Base-by-base conservation (phyloP, 2,329 filamentous ascomycete species). In the Periconia sp. region DNA sequence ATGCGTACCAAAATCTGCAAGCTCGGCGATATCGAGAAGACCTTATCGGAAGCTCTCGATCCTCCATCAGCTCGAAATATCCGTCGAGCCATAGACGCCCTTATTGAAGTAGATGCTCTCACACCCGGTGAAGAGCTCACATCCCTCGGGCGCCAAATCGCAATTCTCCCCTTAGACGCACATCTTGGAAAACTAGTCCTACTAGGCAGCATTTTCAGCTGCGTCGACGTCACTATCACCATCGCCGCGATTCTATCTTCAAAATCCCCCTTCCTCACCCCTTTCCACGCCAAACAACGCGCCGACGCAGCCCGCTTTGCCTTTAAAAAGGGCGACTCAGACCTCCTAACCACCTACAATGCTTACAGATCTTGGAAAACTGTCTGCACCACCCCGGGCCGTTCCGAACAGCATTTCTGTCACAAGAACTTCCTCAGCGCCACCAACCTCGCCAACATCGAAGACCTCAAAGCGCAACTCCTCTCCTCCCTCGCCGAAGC, bases 1-100 rank as follows among this genome's bases (percentile, higher is more conserved):
- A 92, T 99, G 70, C 87, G 94, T 9, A 92, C 97, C 60, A 99
- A 99, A 76, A 96, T 97, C 44, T 99, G 93, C 79, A 96, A 95
- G 68, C 84, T 99, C 42, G 94, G 94, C 11, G 88, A 91, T 41
- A 96, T 97, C 50, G 93, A 97, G 70, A 85, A 93, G 63, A 97
- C 92, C 0, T 81, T 99, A 10, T 84, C 89, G 19, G 86, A 92
- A 72, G 94, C 94, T 3, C 80, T 99, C 15, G 94, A 99, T 69
- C 89, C 93, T 0, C 94, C 94, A 0, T 92, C 89, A 0, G 82
- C 89, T 0, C 96, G 93, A 76, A 99, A 97, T 63, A 95, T 99
- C 45, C 88, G 91, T 20, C 86, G 93, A 35, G 93, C 94, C 1
- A 89, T 99, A 50, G 93, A 97, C 71, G 91, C 93, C 2, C 83